Percentiles rank a stretch among this genome's conserved stretches.
These are phyloP conservation scores for Diospyros lotus DNA, from an alignment of 148 eudicot genomes.

Conservation along the genomic window DNA sequence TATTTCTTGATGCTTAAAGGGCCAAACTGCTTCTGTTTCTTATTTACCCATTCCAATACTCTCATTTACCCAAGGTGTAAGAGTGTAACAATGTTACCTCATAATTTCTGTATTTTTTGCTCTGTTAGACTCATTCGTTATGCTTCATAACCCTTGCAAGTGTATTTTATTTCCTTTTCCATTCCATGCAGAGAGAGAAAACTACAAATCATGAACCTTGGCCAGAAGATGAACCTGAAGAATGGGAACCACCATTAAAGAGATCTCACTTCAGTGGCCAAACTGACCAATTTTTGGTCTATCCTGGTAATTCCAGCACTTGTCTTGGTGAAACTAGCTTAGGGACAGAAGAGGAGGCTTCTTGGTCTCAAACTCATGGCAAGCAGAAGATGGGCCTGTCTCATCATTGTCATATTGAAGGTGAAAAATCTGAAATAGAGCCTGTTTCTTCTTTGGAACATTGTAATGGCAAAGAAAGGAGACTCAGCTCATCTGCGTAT, in stretches of 20 bases:
- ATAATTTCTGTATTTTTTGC: not conserved
- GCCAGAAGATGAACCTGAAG: slow-evolving; percentile 7
- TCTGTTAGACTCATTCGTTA: not conserved
- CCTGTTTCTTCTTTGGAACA: not conserved
- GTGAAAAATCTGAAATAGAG: not conserved
- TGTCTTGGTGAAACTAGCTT: not conserved
- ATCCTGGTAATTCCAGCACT: not conserved
- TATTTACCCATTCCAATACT: not conserved
- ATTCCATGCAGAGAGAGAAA: slow-evolving; percentile 1
- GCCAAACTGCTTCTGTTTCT: not conserved
- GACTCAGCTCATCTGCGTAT: not conserved
- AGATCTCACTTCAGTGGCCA: slow-evolving; percentile 10
- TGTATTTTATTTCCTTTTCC: not conserved
- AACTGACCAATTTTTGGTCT: not conserved
- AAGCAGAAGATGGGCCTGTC: not conserved
- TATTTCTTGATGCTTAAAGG: not conserved
- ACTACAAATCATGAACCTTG: not conserved
- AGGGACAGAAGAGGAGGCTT: not conserved
- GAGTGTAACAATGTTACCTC: not conserved
- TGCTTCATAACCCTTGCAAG: not conserved
- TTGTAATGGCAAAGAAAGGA: not conserved
- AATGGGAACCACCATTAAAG: slow-evolving; percentile 5
- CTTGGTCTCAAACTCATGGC: not conserved
- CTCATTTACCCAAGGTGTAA: not conserved
- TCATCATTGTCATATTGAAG: not conserved